Percentiles rank a stretch among this genome's conserved stretches.
Conservation (phyloP, 805 yeast genomes). For the Saccharomycopsis oosterbeekiorum region DNA sequence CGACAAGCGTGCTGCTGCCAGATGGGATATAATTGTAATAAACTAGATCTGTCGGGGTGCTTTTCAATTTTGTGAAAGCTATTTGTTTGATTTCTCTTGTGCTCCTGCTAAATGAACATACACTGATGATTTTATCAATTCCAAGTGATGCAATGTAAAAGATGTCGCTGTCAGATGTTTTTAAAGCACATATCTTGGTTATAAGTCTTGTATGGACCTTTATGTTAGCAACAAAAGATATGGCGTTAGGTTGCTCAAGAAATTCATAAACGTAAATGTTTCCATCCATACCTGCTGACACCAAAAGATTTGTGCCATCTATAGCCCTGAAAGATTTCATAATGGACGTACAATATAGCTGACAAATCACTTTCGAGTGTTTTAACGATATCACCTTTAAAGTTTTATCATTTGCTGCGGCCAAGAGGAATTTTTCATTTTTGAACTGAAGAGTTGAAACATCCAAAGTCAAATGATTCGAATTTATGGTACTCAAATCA, state of each 20-base stretch:
- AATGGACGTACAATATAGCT: constrained; percentile 21
- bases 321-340: constrained; percentile 29
- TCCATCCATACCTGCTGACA: constrained; percentile 47
- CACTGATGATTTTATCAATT: constrained; percentile 36
- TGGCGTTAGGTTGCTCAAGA: not conserved
- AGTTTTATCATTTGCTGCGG: constrained; percentile 20
- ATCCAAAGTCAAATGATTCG: constrained; percentile 20
- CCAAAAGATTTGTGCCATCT: constrained; percentile 23
- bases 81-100: constrained; percentile 17
- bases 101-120: not conserved
- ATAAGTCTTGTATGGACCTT: constrained; percentile 33
- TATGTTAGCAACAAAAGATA: constrained; percentile 13
- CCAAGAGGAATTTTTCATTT: constrained; percentile 12
- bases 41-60: constrained; percentile 46
- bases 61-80: constrained; percentile 30
- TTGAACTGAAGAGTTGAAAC: constrained; percentile 9
- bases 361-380: not conserved
- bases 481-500: not conserved
- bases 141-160: constrained; percentile 44
- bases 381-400: constrained; percentile 19
- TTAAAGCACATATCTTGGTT: constrained; percentile 25
- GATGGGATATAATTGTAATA: constrained; percentile 21
- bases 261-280: constrained; percentile 24
- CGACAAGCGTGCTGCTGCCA: constrained; percentile 2
- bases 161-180: constrained; percentile 13